Percentiles rank a stretch among this genome's conserved stretches.
Evolutionary conservation across 495 filamentous ascomycete species (phyloP).

Genomic region (Cudoniella acicularis): DNA sequence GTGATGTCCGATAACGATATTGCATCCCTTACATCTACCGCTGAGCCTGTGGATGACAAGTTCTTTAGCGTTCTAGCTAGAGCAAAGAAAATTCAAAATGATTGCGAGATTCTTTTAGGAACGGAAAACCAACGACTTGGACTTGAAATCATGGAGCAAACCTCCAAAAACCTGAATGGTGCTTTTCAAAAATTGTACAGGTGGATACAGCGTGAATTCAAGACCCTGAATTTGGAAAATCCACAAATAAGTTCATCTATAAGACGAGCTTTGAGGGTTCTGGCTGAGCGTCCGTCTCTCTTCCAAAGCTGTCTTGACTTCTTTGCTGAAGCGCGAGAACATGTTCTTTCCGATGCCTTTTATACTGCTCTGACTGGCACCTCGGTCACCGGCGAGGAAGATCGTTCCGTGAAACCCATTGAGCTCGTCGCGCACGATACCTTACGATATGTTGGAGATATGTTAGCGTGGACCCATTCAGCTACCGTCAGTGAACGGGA

Average conservation of each 20-base stretch:
- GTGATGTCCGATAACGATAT: slow-evolving; percentile 76
- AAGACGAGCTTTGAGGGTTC: slow-evolving; percentile 75
- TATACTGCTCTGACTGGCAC: slow-evolving; percentile 84
- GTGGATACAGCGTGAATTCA: slow-evolving; percentile 94
- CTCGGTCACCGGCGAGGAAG: slow-evolving; percentile 37
- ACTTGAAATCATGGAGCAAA: slow-evolving; percentile 86
- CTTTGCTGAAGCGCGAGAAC: slow-evolving; percentile 87
- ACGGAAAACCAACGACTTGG: slow-evolving; percentile 85
- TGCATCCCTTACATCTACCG: slow-evolving; percentile 64
- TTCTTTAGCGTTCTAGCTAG: slow-evolving; percentile 81
- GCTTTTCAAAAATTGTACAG: slow-evolving; percentile 93
- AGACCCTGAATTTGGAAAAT: slow-evolving; percentile 87
- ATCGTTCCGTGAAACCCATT: slow-evolving; percentile 75
- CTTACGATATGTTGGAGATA: slow-evolving; percentile 90
- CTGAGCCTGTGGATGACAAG: slow-evolving; percentile 75
- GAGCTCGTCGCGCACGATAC: slow-evolving; percentile 91
- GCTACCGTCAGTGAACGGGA: slow-evolving; percentile 91
- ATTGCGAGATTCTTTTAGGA: slow-evolving; percentile 84
- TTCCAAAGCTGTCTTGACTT: slow-evolving; percentile 94
- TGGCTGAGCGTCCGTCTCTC: slow-evolving; percentile 84
- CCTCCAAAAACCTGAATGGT: slow-evolving; percentile 76
- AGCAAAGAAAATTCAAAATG: slow-evolving; percentile 81
- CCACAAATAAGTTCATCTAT: slow-evolving; percentile 88
- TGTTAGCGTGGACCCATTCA: slow-evolving; percentile 97
- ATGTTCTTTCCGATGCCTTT: slow-evolving; percentile 85